A percentile compares a stretch with the other conserved stretches of the same genome.
phyloP scores from a whole-genome alignment of 1,284 basidiomycete genomes.

The Fomitopsis schrenkii region DNA sequence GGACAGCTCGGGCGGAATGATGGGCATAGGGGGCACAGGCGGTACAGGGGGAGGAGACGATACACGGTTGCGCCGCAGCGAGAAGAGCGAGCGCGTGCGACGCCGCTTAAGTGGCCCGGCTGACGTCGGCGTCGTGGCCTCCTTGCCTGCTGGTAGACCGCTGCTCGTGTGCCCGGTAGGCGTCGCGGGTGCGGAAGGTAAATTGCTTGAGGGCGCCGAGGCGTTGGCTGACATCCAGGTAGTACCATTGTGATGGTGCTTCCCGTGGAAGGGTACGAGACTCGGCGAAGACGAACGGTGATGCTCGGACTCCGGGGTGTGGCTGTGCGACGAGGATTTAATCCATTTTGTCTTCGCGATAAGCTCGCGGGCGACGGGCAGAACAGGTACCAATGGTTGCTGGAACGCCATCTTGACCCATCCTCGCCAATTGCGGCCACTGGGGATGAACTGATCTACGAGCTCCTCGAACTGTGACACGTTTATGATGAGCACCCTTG shows the following conservation, averaged over 20 bases:
- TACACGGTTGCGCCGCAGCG: background rate
- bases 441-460: constrained; percentile 77
- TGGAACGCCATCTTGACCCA: constrained; percentile 83
- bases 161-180: background rate
- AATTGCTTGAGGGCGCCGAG: background rate
- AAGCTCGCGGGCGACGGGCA: constrained; percentile 71
- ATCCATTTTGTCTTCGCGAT: constrained; percentile 73
- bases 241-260: background rate
- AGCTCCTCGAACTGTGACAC: constrained; percentile 70
- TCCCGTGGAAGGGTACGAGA: constrained; percentile 8
- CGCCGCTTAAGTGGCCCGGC: background rate
- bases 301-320: constrained; percentile 11
- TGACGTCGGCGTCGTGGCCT: background rate
- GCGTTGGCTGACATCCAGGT: background rate
- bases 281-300: constrained; percentile 15
- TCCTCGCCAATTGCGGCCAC: constrained; percentile 70
- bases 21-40: background rate
- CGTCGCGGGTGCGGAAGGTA: background rate
- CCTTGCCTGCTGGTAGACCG: background rate
- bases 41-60: background rate
- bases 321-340: constrained; percentile 19
- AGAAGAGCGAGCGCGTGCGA: constrained; percentile 3
- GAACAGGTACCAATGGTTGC: constrained; percentile 67
- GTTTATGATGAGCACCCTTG: constrained; percentile 1
- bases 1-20: constrained; percentile 14